These are phyloP conservation scores for Austroboletus niveus DNA, from an alignment of 1,284 basidiomycete genomes.

Conservation along the genomic window DNA sequence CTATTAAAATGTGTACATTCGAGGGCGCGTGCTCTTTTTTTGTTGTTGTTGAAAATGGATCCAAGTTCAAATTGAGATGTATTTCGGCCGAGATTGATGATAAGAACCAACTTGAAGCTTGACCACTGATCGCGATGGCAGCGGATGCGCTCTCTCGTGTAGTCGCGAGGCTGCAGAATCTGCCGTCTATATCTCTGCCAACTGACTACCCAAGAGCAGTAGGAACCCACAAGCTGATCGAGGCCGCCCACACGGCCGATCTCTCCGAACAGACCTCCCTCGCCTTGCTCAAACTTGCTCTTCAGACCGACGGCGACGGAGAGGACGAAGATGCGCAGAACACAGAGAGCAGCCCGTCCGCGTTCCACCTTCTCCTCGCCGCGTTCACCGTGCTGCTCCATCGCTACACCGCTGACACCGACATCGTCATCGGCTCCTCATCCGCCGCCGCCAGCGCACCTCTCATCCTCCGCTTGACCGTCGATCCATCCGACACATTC, in stretches of 20 bases:
- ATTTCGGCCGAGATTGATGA: no score
- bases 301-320: slow-evolving; percentile 56
- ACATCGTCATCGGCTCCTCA: slow-evolving; percentile 91
- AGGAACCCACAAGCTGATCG: slow-evolving; percentile 71
- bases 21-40: no score
- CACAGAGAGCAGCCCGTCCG: slow-evolving; percentile 61
- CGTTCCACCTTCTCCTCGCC: slow-evolving; percentile 89
- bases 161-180: slow-evolving; percentile 61
- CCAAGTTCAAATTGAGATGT: no score
- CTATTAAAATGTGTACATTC: no score
- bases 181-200: slow-evolving; percentile 91
- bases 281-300: slow-evolving; percentile 72
- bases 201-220: slow-evolving; percentile 94
- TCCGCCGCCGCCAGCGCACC: slow-evolving; percentile 78
- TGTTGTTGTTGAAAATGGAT: no score
- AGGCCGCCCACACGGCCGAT: slow-evolving; percentile 69
- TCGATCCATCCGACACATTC: slow-evolving; percentile 89
- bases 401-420: slow-evolving; percentile 95
- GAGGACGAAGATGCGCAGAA: slow-evolving; percentile 51
- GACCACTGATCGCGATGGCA: slow-evolving; percentile 32
- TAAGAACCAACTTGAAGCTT: no score
- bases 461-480: slow-evolving; percentile 79
- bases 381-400: slow-evolving; percentile 91
- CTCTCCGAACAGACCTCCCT: slow-evolving; percentile 69
- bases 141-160: slow-evolving; percentile 50